These are phyloP conservation scores for Copromyces sp. DNA, from an alignment of 495 filamentous ascomycete genomes.

Conservation along the genomic window DNA sequence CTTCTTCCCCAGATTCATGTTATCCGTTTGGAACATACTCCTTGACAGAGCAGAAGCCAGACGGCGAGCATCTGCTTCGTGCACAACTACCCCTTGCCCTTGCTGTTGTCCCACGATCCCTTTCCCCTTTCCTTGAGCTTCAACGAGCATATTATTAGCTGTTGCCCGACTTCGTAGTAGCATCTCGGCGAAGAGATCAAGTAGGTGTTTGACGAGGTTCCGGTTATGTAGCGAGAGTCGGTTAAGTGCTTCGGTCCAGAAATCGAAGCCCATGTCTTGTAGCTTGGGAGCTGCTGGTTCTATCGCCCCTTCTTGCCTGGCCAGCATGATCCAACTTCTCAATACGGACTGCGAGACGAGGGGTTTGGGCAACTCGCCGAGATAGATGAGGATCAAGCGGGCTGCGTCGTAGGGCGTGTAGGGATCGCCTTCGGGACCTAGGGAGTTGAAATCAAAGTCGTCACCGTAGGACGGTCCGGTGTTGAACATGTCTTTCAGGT, in stretches of 20 bases:
- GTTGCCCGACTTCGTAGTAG: constrained; percentile 1
- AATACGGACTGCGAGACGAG: constrained; percentile 15
- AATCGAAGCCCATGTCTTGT: constrained; percentile 21
- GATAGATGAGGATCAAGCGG: constrained; percentile 16
- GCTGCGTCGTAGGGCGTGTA: constrained; percentile 21
- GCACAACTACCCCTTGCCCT: background rate
- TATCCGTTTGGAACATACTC: constrained; percentile 18
- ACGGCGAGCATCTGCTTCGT: constrained; percentile 16
- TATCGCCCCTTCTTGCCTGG: constrained; percentile 18
- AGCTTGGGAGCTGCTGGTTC: constrained; percentile 12
- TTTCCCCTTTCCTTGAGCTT: background rate
- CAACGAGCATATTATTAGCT: background rate
- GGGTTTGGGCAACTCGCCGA: constrained; percentile 17
- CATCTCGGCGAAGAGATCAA: constrained; percentile 19
- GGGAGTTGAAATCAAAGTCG: constrained; percentile 11
- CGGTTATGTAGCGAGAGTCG: constrained; percentile 15
- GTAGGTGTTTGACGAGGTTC: constrained; percentile 18
- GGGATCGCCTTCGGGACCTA: constrained; percentile 3
- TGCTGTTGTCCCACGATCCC: background rate
- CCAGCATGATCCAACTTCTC: constrained; percentile 19
- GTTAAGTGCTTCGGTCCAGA: constrained; percentile 26
- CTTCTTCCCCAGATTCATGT: constrained; percentile 1
- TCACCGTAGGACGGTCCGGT: constrained; percentile 12
- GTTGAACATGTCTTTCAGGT: constrained; percentile 16
- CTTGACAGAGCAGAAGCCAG: constrained; percentile 15